Evolutionary conservation across 108 stramenopile species (phyloP).

Genomic region (Schizochytrium sp.): DNA sequence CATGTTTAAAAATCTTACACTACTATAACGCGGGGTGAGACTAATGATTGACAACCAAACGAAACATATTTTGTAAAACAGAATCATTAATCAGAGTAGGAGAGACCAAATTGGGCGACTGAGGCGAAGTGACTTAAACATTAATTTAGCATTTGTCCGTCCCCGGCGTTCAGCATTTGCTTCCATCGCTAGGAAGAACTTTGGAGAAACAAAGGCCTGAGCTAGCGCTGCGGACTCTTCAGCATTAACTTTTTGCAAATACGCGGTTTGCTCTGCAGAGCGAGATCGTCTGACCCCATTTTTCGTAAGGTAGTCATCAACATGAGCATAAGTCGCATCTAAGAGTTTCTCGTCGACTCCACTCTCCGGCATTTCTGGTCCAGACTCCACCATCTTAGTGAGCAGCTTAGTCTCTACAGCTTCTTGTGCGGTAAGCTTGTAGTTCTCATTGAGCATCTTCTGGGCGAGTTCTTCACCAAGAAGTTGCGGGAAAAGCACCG

Average conservation of each 20-base stretch:
- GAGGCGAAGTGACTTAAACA: slow-evolving; percentile 30
- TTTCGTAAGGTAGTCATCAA: slow-evolving; percentile 8
- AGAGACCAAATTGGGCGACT: slow-evolving; percentile 31
- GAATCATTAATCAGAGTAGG: background rate
- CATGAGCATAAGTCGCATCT: slow-evolving; percentile 26
- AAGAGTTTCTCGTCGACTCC: slow-evolving; percentile 20
- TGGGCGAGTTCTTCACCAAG: slow-evolving; percentile 77
- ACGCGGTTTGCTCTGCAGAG: background rate
- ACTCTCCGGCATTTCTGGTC: background rate
- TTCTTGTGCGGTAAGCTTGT: slow-evolving; percentile 66
- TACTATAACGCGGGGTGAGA: too few species aligned
- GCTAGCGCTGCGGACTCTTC: slow-evolving; percentile 39
- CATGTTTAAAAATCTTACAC: too few species aligned
- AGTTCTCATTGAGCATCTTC: slow-evolving; percentile 72
- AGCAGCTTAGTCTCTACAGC: slow-evolving; percentile 24
- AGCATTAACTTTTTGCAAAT: slow-evolving; percentile 33
- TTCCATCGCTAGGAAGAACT: slow-evolving; percentile 50
- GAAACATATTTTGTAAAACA: background rate
- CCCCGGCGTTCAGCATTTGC: slow-evolving; percentile 55
- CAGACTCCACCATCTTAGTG: background rate
- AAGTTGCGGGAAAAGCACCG: slow-evolving; percentile 68
- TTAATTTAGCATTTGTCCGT: slow-evolving; percentile 28
- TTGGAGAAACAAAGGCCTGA: slow-evolving; percentile 11
- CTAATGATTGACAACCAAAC: too few species aligned
- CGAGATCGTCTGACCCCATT: background rate